Evolutionary conservation across 495 filamentous ascomycete species (phyloP), one percentile per base, ranked within the genome.

Genomic region (Talaromyces stipitatus): DNA sequence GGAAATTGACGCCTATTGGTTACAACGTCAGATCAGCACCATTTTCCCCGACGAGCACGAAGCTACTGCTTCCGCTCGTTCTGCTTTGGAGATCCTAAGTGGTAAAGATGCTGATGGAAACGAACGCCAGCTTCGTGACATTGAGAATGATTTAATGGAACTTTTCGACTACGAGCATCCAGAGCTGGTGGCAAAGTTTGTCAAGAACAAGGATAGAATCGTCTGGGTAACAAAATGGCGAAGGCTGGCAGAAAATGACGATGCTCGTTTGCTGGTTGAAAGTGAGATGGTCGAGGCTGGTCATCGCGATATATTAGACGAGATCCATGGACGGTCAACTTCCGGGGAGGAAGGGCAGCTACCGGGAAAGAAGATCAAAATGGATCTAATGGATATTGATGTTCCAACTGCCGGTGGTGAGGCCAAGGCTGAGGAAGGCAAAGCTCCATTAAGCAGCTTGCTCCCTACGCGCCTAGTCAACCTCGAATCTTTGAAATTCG

Each of bases 131-230:
- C 73, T 96, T 20, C 85, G 92, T 60, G 92, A 99, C 60, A 90
- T 96, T 59, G 94, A 99, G 67, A 99, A 99, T 66, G 95, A 97
- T 53, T 75, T 99, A 51, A 97, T 97, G 86, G 95, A 97, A 64
- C 82, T 97, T 0, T 96, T 99, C 60, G 92, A 97, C 62, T 99
- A 95, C 62, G 94, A 97, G 64, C 87, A 96, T 65, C 89, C 94
- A 54, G 92, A 97, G 46, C 80, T 96, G 43, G 94, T 97, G 27
- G 86, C 89, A 51, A 92, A 88, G 67, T 79, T 99, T n/a, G 89
- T 97, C 58, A 82, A 87, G 60, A 97, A 97, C 62, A 82, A 87
- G 8, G 86, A 94, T 61, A 95, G 91, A 72, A 82, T 97, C 57
- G 87, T 97, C 26, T 99, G 95, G 94, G 87, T 95, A 11, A 97